Conservation (phyloP, 2,329 filamentous ascomycete genomes). For the Huntiella bhutanensis region DNA sequence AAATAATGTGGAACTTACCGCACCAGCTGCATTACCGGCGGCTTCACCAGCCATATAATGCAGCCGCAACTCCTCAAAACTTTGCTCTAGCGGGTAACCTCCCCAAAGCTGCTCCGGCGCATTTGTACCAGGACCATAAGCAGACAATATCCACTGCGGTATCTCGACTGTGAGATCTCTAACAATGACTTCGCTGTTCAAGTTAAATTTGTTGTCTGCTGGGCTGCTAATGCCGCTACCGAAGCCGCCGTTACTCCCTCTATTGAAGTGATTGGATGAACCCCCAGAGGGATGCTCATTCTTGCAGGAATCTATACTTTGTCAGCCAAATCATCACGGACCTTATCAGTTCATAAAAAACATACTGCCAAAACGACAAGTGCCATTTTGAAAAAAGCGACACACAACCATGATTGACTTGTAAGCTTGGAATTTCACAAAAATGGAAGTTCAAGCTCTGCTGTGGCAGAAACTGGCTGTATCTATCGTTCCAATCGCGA, state of each 20-base stretch:
- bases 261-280: slow-evolving; percentile 15
- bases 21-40: slow-evolving; percentile 37
- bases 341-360: background rate
- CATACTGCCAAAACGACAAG: slow-evolving; percentile 34
- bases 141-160: slow-evolving; percentile 71
- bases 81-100: slow-evolving; percentile 60
- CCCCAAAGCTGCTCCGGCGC: slow-evolving; percentile 72
- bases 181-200: slow-evolving; percentile 41
- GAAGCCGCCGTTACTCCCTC: slow-evolving; percentile 12
- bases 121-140: slow-evolving; percentile 61
- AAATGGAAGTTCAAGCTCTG: too few relatives aligned
- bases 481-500: too few relatives aligned
- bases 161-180: slow-evolving; percentile 50
- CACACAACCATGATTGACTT: slow-evolving; percentile 10
- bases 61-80: slow-evolving; percentile 69
- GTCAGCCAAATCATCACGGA: background rate
- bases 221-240: slow-evolving; percentile 6
- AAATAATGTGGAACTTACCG: slow-evolving; percentile 21
- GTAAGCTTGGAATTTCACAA: background rate
- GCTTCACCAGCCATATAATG: slow-evolving; percentile 46
- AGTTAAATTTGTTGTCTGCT: slow-evolving; percentile 21
- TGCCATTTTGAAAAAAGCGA: slow-evolving; percentile 18
- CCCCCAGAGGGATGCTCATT: slow-evolving; percentile 32
- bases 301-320: slow-evolving; percentile 28
- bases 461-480: too few relatives aligned